Conservation (phyloP, 106 monocot genomes). For the Vanilla planifolia region DNA sequence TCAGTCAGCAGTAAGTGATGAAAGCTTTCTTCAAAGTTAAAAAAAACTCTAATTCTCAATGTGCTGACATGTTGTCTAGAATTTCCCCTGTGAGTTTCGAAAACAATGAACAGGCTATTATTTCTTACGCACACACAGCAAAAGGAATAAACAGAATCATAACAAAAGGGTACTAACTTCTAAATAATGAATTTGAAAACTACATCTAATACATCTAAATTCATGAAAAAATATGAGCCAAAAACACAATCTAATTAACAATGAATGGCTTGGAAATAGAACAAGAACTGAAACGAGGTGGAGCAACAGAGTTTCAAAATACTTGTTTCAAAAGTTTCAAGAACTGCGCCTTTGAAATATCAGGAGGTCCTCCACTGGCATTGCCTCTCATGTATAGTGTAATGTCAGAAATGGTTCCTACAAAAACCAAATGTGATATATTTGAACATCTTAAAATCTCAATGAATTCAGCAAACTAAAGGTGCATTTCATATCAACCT, state of each 20-base stretch:
- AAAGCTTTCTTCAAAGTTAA: no score
- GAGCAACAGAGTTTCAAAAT: conserved; percentile 6
- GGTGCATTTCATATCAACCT: conserved; percentile 27
- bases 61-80: no score
- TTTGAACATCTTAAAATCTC: not conserved
- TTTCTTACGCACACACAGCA: no score
- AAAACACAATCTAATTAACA: not conserved
- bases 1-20: no score
- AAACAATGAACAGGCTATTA: no score
- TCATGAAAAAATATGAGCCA: no score
- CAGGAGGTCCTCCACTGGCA: conserved; percentile 35
- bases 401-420: conserved; percentile 47
- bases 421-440: not conserved
- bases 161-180: no score
- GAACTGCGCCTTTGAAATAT: conserved; percentile 76
- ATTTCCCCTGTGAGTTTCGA: no score
- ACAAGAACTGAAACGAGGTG: not conserved
- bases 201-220: no score
- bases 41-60: no score
- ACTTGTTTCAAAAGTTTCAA: conserved; percentile 82
- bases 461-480: not conserved
- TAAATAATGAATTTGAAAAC: no score
- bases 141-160: no score
- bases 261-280: not conserved
- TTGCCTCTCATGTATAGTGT: conserved; percentile 75